Percentiles rank a stretch among this genome's conserved stretches.
Evolutionary conservation across 306 rosid genomes (phyloP).

Genomic region (Gillenia trifoliata): DNA sequence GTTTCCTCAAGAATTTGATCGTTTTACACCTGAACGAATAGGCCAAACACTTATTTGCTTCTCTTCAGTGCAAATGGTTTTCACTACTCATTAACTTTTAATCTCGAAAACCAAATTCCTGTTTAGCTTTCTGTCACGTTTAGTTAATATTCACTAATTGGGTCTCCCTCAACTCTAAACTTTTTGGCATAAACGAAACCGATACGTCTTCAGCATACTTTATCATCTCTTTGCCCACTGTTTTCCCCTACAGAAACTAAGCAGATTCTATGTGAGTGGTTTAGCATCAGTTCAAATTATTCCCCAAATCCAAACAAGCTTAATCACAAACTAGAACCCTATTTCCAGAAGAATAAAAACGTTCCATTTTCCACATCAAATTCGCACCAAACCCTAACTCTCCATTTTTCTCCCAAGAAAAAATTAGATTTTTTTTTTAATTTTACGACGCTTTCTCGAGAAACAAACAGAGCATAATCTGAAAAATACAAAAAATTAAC

Average conservation of each 20-base stretch:
- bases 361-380: neutral
- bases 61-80: neutral
- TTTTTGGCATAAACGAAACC: neutral
- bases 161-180: neutral
- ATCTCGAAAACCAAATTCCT: neutral
- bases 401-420: neutral
- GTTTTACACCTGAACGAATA: neutral
- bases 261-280: neutral
- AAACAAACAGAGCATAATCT: constrained; percentile 9
- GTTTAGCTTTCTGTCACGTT: neutral
- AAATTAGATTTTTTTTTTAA: neutral
- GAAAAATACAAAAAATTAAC: neutral
- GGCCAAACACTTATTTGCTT: neutral
- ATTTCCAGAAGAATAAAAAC: neutral
- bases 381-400: neutral
- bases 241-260: neutral
- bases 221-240: neutral
- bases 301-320: neutral
- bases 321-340: neutral
- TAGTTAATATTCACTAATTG: neutral
- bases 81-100: neutral
- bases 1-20: neutral
- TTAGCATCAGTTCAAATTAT: neutral
- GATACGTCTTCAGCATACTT: neutral
- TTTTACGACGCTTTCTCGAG: neutral